A percentile compares a stretch with the other conserved stretches of the same genome.
Conservation (phyloP, 148 eudicot species). For the Rhododendron henanense region DNA sequence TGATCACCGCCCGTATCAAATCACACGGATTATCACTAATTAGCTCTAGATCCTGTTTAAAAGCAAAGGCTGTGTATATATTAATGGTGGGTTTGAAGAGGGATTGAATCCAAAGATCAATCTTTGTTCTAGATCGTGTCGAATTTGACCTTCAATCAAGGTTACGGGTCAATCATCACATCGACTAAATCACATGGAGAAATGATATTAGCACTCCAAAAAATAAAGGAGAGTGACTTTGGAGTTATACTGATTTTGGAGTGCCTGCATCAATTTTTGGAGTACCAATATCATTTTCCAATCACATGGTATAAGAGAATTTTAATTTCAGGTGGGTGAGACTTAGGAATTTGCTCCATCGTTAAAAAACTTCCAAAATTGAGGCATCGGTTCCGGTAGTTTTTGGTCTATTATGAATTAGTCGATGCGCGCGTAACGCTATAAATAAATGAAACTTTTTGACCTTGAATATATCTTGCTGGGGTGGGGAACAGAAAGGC, state of each 20-base stretch:
- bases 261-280: too few species aligned
- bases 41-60: neutral
- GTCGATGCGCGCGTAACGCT: too few species aligned
- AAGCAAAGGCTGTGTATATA: neutral
- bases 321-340: too few species aligned
- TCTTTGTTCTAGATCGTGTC: neutral
- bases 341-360: too few species aligned
- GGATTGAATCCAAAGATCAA: neutral
- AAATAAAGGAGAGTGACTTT: too few species aligned
- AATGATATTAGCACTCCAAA: too few species aligned
- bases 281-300: too few species aligned
- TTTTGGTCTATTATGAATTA: neutral
- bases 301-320: neutral
- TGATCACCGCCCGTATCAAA: neutral
- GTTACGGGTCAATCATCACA: neutral
- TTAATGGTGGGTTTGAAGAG: neutral
- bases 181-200: neutral
- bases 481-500: neutral
- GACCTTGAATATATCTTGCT: too few species aligned
- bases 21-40: neutral
- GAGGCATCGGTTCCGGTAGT: too few species aligned
- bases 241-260: too few species aligned
- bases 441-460: neutral
- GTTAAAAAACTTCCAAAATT: too few species aligned
- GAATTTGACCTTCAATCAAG: neutral